A percentile compares a stretch with the other conserved stretches of the same genome.
Evolutionary conservation across 371 early-diverging fungal species (phyloP).

Genomic region (Sporodiniella umbellata): DNA sequence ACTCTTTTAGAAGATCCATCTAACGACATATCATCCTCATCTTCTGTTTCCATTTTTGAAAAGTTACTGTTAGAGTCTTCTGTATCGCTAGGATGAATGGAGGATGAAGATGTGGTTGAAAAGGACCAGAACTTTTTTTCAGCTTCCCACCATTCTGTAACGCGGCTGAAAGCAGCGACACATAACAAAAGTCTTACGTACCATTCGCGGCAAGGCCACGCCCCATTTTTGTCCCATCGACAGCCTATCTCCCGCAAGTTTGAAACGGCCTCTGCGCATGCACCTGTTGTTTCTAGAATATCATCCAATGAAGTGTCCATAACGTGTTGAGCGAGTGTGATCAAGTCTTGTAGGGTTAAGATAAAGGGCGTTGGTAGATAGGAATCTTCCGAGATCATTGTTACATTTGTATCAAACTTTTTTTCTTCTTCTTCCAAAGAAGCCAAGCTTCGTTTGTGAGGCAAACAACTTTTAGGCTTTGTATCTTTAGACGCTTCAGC

Average conservation of each 20-base stretch:
- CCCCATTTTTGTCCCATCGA: slow-evolving; percentile 52
- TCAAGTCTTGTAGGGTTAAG: slow-evolving; percentile 57
- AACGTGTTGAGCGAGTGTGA: slow-evolving; percentile 52
- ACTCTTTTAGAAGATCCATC: slow-evolving; percentile 1
- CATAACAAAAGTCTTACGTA: slow-evolving; percentile 54
- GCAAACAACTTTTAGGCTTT: slow-evolving; percentile 7
- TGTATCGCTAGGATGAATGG: slow-evolving; percentile 18
- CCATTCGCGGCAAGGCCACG: slow-evolving; percentile 60
- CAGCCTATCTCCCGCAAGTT: slow-evolving; percentile 44
- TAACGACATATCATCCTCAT: slow-evolving; percentile 19
- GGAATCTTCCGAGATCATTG: slow-evolving; percentile 56
- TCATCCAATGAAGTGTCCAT: slow-evolving; percentile 54
- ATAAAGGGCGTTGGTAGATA: slow-evolving; percentile 63
- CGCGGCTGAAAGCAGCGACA: slow-evolving; percentile 58
- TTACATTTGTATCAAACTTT: slow-evolving; percentile 24
- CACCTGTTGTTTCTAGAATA: slow-evolving; percentile 45
- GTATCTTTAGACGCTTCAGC: slow-evolving; percentile 15
- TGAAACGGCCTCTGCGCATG: slow-evolving; percentile 47
- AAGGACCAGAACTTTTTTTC: slow-evolving; percentile 47
- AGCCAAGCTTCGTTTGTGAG: slow-evolving; percentile 22
- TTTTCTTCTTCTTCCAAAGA: slow-evolving; percentile 6
- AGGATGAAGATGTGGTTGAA: slow-evolving; percentile 2
- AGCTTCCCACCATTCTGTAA: slow-evolving; percentile 63
- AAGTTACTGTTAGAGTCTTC: slow-evolving; percentile 21
- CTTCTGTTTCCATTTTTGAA: slow-evolving; percentile 23